These are phyloP conservation scores for Lentinula novae-zelandiae DNA, from an alignment of 1,284 basidiomycete species.

Conservation along the genomic window DNA sequence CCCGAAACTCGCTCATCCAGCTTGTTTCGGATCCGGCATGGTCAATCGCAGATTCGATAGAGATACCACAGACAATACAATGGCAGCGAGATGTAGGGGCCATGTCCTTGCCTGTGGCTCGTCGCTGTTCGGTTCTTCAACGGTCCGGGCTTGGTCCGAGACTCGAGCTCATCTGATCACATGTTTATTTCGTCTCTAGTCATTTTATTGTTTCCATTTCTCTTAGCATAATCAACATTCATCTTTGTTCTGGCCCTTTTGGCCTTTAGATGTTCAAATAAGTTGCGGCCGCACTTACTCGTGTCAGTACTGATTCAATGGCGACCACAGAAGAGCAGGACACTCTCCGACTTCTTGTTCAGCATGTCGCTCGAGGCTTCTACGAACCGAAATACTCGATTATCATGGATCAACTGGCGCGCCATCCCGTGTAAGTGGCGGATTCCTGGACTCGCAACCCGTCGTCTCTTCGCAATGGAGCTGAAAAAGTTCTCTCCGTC, in stretches of 20 bases:
- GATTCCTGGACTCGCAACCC: conserved; percentile 9
- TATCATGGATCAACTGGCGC: conserved; percentile 89
- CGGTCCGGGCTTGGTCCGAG: no score
- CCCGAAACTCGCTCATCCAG: no score
- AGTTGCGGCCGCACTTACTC: not conserved
- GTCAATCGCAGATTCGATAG: no score
- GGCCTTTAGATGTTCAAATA: not conserved
- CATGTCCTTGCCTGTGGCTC: no score
- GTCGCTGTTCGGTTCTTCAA: no score
- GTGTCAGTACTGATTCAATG: conserved; percentile 33
- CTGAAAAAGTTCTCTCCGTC: conserved; percentile 19
- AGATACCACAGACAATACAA: no score
- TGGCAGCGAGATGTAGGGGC: no score
- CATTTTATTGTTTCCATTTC: not conserved
- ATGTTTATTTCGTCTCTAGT: no score
- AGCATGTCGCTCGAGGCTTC: conserved; percentile 90
- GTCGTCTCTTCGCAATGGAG: conserved; percentile 17
- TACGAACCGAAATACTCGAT: conserved; percentile 93
- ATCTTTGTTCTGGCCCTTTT: not conserved
- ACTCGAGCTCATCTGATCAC: no score
- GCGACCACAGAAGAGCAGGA: conserved; percentile 74
- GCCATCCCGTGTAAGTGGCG: conserved; percentile 85
- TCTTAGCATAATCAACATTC: not conserved
- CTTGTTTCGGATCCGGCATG: no score
- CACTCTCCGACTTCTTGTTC: conserved; percentile 76